These are phyloP conservation scores for Polygonum aviculare DNA, from an alignment of 148 eudicot genomes.

Conservation along the genomic window DNA sequence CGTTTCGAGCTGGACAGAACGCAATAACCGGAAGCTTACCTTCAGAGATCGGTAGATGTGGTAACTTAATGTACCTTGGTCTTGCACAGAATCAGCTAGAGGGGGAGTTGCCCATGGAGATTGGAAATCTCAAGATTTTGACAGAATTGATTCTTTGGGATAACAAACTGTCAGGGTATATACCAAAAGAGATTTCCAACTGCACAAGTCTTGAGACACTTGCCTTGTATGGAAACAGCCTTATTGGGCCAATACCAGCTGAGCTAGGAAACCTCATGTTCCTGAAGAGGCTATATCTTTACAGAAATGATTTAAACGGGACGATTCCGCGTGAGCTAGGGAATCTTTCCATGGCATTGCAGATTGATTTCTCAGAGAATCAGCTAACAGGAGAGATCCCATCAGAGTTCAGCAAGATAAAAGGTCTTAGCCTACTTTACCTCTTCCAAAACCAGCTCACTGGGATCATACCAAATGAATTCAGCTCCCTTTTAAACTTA, in stretches of 20 bases:
- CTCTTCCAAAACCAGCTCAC: conserved; percentile 74
- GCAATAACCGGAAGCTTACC: conserved; percentile 66
- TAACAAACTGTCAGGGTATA: conserved; percentile 56
- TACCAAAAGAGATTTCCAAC: conserved; percentile 75
- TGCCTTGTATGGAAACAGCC: conserved; percentile 79
- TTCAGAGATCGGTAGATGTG: conserved; percentile 62
- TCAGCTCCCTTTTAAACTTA: conserved; percentile 52
- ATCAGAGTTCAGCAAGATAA: conserved; percentile 47
- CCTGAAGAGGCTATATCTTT: conserved; percentile 51
- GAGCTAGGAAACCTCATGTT: conserved; percentile 55
- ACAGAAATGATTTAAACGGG: conserved; percentile 75
- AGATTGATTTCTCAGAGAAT: conserved; percentile 91
- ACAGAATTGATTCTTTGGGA: conserved; percentile 68
- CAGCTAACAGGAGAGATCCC: conserved; percentile 68
- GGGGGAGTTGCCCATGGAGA: conserved; percentile 68
- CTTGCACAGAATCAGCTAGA: conserved; percentile 69
- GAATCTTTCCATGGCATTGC: conserved; percentile 57
- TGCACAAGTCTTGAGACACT: conserved; percentile 64
- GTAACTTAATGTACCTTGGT: conserved; percentile 56
- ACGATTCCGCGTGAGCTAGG: conserved; percentile 79
- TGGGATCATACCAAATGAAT: conserved; percentile 64
- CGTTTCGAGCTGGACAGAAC: conserved; percentile 82
- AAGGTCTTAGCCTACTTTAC: conserved; percentile 47
- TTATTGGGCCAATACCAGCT: conserved; percentile 66
- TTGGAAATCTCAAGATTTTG: conserved; percentile 58